phyloP scores from a whole-genome alignment of 2,329 filamentous ascomycete species.

The Trichoderma atrobrunneum region DNA sequence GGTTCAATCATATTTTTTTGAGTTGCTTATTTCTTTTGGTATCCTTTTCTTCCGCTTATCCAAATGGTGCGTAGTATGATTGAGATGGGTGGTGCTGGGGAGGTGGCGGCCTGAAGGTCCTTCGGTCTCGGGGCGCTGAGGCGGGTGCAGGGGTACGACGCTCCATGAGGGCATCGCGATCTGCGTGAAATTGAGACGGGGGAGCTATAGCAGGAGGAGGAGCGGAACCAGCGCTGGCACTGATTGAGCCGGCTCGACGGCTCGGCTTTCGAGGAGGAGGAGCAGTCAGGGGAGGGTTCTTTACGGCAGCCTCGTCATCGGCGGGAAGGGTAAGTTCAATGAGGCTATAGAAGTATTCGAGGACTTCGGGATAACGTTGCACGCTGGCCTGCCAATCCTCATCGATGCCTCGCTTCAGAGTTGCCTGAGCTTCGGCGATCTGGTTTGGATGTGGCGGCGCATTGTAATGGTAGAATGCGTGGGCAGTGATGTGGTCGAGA shows the following conservation, averaged over 20 bases:
- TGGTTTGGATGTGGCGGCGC: constrained; percentile 58
- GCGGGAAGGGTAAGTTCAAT: constrained; percentile 64
- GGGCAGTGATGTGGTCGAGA: constrained; percentile 54
- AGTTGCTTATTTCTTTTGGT: not conserved
- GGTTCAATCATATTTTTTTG: not conserved
- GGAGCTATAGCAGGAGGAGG: constrained; percentile 21
- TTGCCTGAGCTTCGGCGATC: constrained; percentile 61
- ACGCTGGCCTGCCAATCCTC: constrained; percentile 76
- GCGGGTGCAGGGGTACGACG: constrained; percentile 15
- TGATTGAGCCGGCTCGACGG: constrained; percentile 39
- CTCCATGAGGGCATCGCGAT: constrained; percentile 23
- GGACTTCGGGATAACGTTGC: constrained; percentile 74
- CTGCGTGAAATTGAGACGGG: constrained; percentile 27
- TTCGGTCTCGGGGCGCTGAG: constrained; percentile 26
- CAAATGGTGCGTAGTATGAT: constrained; percentile 17
- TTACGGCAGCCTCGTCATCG: constrained; percentile 59
- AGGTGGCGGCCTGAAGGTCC: constrained; percentile 19
- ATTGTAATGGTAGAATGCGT: constrained; percentile 57
- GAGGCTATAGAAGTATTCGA: constrained; percentile 75
- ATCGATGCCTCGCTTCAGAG: constrained; percentile 70
- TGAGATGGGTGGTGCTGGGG: constrained; percentile 14
- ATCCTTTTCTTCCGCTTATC: not conserved
- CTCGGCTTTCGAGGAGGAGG: constrained; percentile 48
- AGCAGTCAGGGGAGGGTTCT: constrained; percentile 58
- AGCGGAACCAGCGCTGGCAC: constrained; percentile 33